A percentile compares a stretch with the other conserved stretches of the same genome.
Evolutionary conservation across 371 early-diverging fungal genomes (phyloP).

Genomic region (Mortierella sp.): DNA sequence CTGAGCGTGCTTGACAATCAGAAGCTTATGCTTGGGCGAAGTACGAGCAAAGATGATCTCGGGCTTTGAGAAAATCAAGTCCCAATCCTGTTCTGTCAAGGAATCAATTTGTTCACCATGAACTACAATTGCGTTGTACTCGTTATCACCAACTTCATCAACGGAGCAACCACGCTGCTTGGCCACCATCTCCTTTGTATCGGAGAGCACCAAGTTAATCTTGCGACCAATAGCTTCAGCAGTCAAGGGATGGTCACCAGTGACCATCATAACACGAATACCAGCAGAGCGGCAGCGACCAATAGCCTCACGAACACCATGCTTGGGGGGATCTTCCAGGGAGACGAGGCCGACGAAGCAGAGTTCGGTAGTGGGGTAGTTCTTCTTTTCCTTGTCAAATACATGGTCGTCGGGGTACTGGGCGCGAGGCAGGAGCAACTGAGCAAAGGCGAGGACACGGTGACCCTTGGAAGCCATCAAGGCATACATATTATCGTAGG

Average conservation of each 20-base stretch:
- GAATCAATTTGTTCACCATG: conserved; percentile 89
- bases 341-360: conserved; percentile 91
- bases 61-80: conserved; percentile 83
- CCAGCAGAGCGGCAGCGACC: conserved; percentile 92
- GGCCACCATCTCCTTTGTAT: conserved; percentile 86
- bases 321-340: conserved; percentile 97
- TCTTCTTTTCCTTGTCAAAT: conserved; percentile 81
- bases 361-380: conserved; percentile 80
- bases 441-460: conserved; percentile 95
- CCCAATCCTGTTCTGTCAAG: conserved; percentile 90
- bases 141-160: conserved; percentile 78
- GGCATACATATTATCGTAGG: conserved; percentile 82
- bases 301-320: conserved; percentile 96
- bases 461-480: conserved; percentile 93
- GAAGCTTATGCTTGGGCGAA: conserved; percentile 90
- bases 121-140: conserved; percentile 89
- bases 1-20: conserved; percentile 89
- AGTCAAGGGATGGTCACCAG: conserved; percentile 95
- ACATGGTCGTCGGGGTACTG: conserved; percentile 77
- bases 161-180: conserved; percentile 70
- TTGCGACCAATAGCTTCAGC: conserved; percentile 89
- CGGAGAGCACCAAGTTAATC: conserved; percentile 91
- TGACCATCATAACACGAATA: conserved; percentile 96
- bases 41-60: conserved; percentile 95
- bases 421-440: conserved; percentile 70